phyloP scores from a whole-genome alignment of 2,329 filamentous ascomycete genomes.

The Xylaria sp. region DNA sequence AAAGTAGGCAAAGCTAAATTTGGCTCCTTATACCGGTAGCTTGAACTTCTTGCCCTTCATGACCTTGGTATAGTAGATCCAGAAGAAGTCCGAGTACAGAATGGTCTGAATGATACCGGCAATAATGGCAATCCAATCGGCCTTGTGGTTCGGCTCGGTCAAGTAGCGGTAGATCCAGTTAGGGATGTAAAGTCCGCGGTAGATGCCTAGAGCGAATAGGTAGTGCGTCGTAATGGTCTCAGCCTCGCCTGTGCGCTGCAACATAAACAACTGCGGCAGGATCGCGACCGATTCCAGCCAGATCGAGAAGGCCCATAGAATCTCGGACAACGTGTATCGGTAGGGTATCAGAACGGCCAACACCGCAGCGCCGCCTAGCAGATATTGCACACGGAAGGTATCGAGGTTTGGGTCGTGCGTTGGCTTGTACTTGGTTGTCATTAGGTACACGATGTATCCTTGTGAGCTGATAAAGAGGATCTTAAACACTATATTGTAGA shows the following conservation, averaged over 20 bases:
- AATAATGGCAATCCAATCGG: constrained; percentile 86
- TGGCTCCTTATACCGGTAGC: constrained; percentile 71
- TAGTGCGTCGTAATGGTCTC: constrained; percentile 99
- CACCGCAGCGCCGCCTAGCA: constrained; percentile 81
- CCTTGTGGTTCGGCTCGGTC: constrained; percentile 74
- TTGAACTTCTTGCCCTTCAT: constrained; percentile 90
- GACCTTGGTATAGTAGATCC: constrained; percentile 98
- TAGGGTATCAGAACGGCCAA: constrained; percentile 87
- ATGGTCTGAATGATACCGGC: constrained; percentile 94
- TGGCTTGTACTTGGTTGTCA: constrained; percentile 97
- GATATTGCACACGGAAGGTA: constrained; percentile 96
- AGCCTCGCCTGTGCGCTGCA: constrained; percentile 95
- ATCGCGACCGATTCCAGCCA: constrained; percentile 98
- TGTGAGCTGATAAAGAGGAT: constrained; percentile 91
- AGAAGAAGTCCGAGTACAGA: constrained; percentile 99
- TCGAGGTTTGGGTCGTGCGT: constrained; percentile 97
- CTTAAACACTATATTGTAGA: constrained; percentile 97
- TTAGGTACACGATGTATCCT: constrained; percentile 95
- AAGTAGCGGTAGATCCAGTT: constrained; percentile 97
- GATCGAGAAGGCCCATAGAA: constrained; percentile 97
- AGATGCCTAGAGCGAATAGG: constrained; percentile 89
- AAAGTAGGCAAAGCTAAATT: neutral
- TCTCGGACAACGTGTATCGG: constrained; percentile 83
- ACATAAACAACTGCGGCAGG: constrained; percentile 96
- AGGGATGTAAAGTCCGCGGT: constrained; percentile 95